Percentiles rank a stretch among this genome's conserved stretches.
These are phyloP conservation scores for Thuja plicata DNA, from an alignment of 83 land plant genomes.

Conservation along the genomic window DNA sequence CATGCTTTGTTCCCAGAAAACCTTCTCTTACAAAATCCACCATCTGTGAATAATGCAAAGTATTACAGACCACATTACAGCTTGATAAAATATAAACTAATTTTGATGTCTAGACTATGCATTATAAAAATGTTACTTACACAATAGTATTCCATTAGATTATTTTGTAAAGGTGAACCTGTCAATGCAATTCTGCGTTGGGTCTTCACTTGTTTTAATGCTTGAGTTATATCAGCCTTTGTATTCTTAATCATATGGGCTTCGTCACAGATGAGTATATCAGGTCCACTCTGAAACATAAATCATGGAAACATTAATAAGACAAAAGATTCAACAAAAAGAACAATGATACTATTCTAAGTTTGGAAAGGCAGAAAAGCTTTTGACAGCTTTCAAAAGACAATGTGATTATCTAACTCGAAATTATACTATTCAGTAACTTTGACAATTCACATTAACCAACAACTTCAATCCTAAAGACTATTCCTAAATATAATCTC, in stretches of 20 bases:
- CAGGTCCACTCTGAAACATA: conserved; percentile 78
- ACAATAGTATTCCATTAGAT: conserved; percentile 98
- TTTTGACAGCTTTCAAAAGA: neutral
- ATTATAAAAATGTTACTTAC: conserved; percentile 41
- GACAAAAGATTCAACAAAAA: neutral
- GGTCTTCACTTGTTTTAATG: conserved; percentile 86
- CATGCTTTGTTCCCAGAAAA: conserved; percentile 83
- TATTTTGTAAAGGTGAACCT: conserved; percentile 97
- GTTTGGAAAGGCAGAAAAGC: neutral
- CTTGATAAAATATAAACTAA: neutral
- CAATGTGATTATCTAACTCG: neutral
- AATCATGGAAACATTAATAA: neutral
- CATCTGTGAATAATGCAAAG: conserved; percentile 67
- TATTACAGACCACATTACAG: neutral
- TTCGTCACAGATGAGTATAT: conserved; percentile 95
- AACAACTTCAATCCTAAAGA: neutral
- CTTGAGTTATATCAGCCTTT: conserved; percentile 87
- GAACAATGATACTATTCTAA: neutral
- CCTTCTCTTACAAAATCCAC: conserved; percentile 99
- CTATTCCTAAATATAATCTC: neutral
- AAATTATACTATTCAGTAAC: neutral
- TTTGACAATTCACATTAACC: neutral
- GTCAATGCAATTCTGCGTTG: conserved; percentile 96
- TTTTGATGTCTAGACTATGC: neutral
- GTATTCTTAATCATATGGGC: conserved; percentile 95